These are phyloP conservation scores for Fusarium sublunatum DNA, from an alignment of 2,329 filamentous ascomycete species.

Conservation along the genomic window DNA sequence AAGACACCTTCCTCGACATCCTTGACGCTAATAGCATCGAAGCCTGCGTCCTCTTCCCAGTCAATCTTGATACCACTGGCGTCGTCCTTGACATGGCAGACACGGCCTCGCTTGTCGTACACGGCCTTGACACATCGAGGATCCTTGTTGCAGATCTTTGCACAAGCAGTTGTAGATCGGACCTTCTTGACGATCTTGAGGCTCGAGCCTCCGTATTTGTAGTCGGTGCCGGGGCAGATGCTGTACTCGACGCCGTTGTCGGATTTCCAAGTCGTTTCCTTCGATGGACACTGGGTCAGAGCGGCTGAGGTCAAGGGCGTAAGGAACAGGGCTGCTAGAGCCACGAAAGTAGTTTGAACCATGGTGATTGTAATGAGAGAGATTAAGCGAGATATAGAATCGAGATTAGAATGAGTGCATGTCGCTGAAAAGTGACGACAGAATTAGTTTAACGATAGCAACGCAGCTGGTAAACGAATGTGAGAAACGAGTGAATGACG, in stretches of 20 bases:
- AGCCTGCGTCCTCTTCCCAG: conserved; percentile 21
- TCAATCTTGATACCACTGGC: conserved; percentile 18
- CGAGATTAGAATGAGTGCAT: background rate
- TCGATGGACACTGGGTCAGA: conserved; percentile 26
- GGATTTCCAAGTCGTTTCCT: conserved; percentile 24
- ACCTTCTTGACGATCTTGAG: conserved; percentile 22
- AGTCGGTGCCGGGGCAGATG: conserved; percentile 33
- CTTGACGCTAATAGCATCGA: conserved; percentile 23
- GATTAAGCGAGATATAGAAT: background rate
- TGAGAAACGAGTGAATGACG: background rate
- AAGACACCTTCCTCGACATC: conserved; percentile 26
- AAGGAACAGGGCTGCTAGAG: conserved; percentile 30
- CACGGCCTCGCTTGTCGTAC: conserved; percentile 27
- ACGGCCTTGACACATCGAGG: conserved; percentile 33
- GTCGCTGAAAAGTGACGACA: background rate
- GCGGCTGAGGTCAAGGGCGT: conserved; percentile 25
- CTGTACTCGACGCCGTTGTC: conserved; percentile 10
- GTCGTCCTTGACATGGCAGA: conserved; percentile 36
- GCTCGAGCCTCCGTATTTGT: conserved; percentile 21
- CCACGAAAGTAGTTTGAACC: conserved; percentile 23
- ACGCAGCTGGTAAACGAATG: background rate
- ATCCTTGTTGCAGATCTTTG: conserved; percentile 34
- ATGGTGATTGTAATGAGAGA: background rate
- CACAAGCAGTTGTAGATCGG: conserved; percentile 22
- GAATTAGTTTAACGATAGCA: too few species aligned